Percentiles rank a stretch among this genome's conserved stretches.
These are phyloP conservation scores for Atalantia buxifolia DNA, from an alignment of 345 rosid species.

Conservation along the genomic window DNA sequence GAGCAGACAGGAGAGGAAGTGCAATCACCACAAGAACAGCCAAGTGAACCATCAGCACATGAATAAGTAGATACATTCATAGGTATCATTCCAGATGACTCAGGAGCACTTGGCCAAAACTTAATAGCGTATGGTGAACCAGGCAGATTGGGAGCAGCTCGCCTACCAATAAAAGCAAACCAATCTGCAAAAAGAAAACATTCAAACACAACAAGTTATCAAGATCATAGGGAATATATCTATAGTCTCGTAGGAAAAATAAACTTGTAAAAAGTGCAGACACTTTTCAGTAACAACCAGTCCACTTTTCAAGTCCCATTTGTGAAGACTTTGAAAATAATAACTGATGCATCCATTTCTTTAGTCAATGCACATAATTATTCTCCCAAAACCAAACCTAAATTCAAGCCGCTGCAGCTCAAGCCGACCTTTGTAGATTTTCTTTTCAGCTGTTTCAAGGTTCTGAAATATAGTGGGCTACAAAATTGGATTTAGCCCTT, in stretches of 20 bases:
- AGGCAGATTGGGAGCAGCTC: slow-evolving; percentile 63
- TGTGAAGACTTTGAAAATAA: background rate
- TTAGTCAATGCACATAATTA: background rate
- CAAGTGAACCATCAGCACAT: slow-evolving; percentile 81
- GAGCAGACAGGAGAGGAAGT: slow-evolving; percentile 75
- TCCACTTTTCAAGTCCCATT: background rate
- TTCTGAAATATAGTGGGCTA: background rate
- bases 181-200: slow-evolving; percentile 48
- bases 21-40: slow-evolving; percentile 99
- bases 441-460: background rate
- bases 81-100: slow-evolving; percentile 58
- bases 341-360: background rate
- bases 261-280: background rate
- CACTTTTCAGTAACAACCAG: background rate
- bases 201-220: background rate
- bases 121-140: slow-evolving; percentile 92
- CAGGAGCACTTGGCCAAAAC: slow-evolving; percentile 51
- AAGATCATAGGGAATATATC: no score
- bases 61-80: slow-evolving; percentile 86
- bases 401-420: background rate
- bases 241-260: background rate
- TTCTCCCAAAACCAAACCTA: background rate
- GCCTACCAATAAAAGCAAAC: slow-evolving; percentile 87
- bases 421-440: background rate
- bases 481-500: background rate